Evolutionary conservation across 2,329 filamentous ascomycete genomes (phyloP).

Genomic region (Neurospora sp.): DNA sequence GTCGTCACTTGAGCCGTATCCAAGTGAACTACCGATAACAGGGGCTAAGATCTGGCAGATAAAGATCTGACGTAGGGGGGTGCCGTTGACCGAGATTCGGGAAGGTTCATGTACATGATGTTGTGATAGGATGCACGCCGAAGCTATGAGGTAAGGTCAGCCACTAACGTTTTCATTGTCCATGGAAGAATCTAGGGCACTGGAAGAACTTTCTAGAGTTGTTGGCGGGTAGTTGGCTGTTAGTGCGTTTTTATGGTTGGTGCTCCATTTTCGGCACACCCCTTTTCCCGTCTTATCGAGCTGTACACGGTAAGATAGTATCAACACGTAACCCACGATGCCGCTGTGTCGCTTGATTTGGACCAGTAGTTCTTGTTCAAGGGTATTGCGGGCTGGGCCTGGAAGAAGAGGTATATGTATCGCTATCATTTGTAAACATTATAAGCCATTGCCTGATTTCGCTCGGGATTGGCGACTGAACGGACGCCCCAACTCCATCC

Average conservation of each 20-base stretch:
- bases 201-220: not conserved
- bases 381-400: not conserved
- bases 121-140: not conserved
- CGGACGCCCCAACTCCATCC: not conserved
- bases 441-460: not conserved
- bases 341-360: not conserved
- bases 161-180: not conserved
- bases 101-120: not conserved
- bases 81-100: not conserved
- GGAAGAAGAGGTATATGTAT: not conserved
- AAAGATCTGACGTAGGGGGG: not conserved
- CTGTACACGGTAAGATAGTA: not conserved
- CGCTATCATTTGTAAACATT: not conserved
- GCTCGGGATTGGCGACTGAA: not conserved
- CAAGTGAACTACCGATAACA: not conserved
- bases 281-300: not conserved
- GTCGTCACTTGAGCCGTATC: not conserved
- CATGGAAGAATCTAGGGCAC: not conserved
- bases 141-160: not conserved
- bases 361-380: not conserved
- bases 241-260: not conserved
- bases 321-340: not conserved
- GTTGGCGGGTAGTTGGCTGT: not conserved
- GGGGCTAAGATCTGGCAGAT: not conserved
- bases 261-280: not conserved